Conservation (phyloP, 306 rosid genomes). For the Coriaria nepalensis region DNA sequence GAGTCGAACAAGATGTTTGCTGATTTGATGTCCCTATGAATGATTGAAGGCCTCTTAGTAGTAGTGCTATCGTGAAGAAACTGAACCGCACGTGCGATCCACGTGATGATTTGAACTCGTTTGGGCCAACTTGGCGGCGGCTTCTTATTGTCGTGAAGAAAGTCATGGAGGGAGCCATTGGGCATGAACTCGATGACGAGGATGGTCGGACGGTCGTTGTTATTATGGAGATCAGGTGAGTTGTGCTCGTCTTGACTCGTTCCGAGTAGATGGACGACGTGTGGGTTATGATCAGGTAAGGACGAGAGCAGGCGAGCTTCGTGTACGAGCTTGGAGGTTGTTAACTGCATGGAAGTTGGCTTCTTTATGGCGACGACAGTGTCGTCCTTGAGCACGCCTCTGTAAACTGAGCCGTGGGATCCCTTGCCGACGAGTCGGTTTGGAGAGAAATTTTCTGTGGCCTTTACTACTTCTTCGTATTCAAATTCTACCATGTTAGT, state of each 20-base stretch:
- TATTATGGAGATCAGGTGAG: not conserved
- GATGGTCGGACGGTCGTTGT: too few species aligned
- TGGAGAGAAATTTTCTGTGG: constrained; percentile 33
- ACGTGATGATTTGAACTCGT: constrained; percentile 31
- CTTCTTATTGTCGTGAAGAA: constrained; percentile 14
- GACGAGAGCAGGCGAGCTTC: constrained; percentile 23
- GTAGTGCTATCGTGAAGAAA: constrained; percentile 40
- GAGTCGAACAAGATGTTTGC: constrained; percentile 43
- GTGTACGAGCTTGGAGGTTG: constrained; percentile 26
- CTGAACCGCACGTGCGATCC: constrained; percentile 25
- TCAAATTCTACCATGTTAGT: constrained; percentile 19
- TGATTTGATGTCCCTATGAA: constrained; percentile 53
- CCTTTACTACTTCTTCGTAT: constrained; percentile 29
- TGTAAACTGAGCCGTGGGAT: constrained; percentile 43
- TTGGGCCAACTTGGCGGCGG: constrained; percentile 27
- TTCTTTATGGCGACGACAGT: constrained; percentile 35
- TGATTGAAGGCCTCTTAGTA: constrained; percentile 22
- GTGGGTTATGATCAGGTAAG: constrained; percentile 13
- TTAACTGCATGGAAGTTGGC: constrained; percentile 4
- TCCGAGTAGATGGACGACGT: constrained; percentile 29
- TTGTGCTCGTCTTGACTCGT: too few species aligned
- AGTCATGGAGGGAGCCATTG: constrained; percentile 40
- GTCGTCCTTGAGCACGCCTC: constrained; percentile 16
- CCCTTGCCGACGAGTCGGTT: constrained; percentile 39
- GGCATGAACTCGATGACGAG: constrained; percentile 47